Percentiles rank a stretch among this genome's conserved stretches.
Conservation (phyloP, 257 asterid genomes). For the Salvia rosmarinus region DNA sequence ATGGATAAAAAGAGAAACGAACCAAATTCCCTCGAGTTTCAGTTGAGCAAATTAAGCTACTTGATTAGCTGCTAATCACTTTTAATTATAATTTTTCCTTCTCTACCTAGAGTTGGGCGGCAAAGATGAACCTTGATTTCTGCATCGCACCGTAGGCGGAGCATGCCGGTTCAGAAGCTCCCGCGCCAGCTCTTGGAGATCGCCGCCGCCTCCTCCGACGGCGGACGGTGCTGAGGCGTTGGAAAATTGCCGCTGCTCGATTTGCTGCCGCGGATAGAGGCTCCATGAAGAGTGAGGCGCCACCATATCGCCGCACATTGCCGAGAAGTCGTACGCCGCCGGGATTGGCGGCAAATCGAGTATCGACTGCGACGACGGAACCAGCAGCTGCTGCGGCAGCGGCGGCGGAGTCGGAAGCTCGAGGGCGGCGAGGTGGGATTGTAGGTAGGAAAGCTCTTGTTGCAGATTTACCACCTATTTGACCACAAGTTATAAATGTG, state of each 20-base stretch:
- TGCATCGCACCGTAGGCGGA: slow-evolving; percentile 56
- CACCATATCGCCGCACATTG: slow-evolving; percentile 66
- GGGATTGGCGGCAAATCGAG: slow-evolving; percentile 64
- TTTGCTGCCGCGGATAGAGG: slow-evolving; percentile 48
- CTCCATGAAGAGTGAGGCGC: slow-evolving; percentile 56
- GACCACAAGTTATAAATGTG: no score
- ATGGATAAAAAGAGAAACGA: neutral
- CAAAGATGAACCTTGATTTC: slow-evolving; percentile 37
- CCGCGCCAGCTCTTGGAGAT: slow-evolving; percentile 84
- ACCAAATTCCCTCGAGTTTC: slow-evolving; percentile 23
- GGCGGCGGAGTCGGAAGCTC: slow-evolving; percentile 74
- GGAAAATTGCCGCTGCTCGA: slow-evolving; percentile 45
- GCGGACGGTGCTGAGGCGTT: slow-evolving; percentile 26
- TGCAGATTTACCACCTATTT: slow-evolving; percentile 71
- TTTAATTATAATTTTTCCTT: neutral
- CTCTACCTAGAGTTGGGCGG: slow-evolving; percentile 45
- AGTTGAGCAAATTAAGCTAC: slow-evolving; percentile 26
- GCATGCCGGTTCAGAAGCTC: slow-evolving; percentile 72
- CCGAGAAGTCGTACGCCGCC: slow-evolving; percentile 62
- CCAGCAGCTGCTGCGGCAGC: slow-evolving; percentile 42
- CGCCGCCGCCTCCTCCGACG: slow-evolving; percentile 53
- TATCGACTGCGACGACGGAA: slow-evolving; percentile 52
- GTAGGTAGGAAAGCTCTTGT: slow-evolving; percentile 75
- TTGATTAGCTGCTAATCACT: slow-evolving; percentile 14
- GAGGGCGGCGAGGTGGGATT: slow-evolving; percentile 74